These are phyloP conservation scores for Pyrrhoderma noxium DNA, from an alignment of 1,284 basidiomycete genomes.

Conservation along the genomic window DNA sequence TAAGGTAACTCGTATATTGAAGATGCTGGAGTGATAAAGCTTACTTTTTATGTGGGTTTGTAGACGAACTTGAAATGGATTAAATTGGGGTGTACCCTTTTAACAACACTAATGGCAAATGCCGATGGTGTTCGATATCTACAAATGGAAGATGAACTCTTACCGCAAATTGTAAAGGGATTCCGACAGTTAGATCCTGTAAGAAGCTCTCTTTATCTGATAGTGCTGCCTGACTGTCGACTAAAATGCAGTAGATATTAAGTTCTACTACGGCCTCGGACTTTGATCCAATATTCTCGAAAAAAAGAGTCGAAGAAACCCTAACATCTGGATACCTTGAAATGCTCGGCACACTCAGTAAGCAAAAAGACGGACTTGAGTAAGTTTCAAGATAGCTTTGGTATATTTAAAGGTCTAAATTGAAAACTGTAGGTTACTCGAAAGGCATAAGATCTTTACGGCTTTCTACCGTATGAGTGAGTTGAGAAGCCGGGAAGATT, in stretches of 20 bases:
- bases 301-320: constrained; percentile 74
- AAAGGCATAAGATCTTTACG: constrained; percentile 90
- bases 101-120: constrained; percentile 80
- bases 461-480: constrained; percentile 93
- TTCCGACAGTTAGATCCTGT: constrained; percentile 93
- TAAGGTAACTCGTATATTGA: constrained; percentile 40
- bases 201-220: too few species aligned
- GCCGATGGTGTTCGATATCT: constrained; percentile 83
- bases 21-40: neutral
- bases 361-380: constrained; percentile 84
- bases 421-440: constrained; percentile 57
- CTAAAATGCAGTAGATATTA: neutral
- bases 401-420: neutral
- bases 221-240: neutral
- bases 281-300: constrained; percentile 82
- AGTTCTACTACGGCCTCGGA: constrained; percentile 50
- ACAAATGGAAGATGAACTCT: constrained; percentile 74
- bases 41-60: constrained; percentile 27
- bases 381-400: constrained; percentile 36
- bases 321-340: constrained; percentile 92
- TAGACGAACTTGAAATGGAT: constrained; percentile 75
- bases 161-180: constrained; percentile 80
- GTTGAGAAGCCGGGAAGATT: constrained; percentile 82
- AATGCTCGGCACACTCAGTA: constrained; percentile 89
- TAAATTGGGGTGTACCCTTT: constrained; percentile 72